Percentiles rank a stretch among this genome's conserved stretches.
phyloP scores from a whole-genome alignment of 2,329 filamentous ascomycete genomes.

The Sphaerulina vaccinii region DNA sequence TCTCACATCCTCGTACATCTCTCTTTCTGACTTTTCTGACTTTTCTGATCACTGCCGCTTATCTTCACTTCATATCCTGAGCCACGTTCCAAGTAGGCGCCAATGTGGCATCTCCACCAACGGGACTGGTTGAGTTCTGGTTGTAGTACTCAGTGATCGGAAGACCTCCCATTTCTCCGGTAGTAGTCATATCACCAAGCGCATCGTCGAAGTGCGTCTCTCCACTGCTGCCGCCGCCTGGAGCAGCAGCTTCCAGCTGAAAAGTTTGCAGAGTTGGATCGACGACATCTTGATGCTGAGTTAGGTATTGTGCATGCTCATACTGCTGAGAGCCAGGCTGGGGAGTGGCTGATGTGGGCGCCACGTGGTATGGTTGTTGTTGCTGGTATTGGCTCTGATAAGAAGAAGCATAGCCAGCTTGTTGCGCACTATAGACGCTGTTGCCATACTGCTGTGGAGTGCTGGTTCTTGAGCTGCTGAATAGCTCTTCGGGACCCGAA shows the following conservation, averaged over 20 bases:
- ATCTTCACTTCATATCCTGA: slow-evolving; percentile 16
- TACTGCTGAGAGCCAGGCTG: slow-evolving; percentile 28
- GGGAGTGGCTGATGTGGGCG: slow-evolving; percentile 18
- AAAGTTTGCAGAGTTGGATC: slow-evolving; percentile 33
- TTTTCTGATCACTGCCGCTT: neutral
- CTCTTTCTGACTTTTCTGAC: neutral
- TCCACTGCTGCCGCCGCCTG: slow-evolving; percentile 11
- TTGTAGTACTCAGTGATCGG: slow-evolving; percentile 27
- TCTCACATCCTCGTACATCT: neutral
- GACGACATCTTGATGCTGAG: slow-evolving; percentile 34
- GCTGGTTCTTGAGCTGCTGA: slow-evolving; percentile 30
- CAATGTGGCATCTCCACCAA: slow-evolving; percentile 27
- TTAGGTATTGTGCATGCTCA: slow-evolving; percentile 35
- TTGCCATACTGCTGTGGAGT: slow-evolving; percentile 34
- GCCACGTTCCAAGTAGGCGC: slow-evolving; percentile 30
- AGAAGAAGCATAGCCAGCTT: slow-evolving; percentile 28
- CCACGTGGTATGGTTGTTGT: slow-evolving; percentile 20
- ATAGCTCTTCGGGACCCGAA: slow-evolving; percentile 32
- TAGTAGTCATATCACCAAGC: slow-evolving; percentile 29
- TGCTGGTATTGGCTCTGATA: slow-evolving; percentile 29
- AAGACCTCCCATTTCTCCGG: slow-evolving; percentile 25
- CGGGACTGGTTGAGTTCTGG: slow-evolving; percentile 28
- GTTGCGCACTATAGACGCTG: slow-evolving; percentile 6
- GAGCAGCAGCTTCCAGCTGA: slow-evolving; percentile 20
- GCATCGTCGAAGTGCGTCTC: slow-evolving; percentile 34